Conservation (phyloP, 1,139 yeast species). For the Taphrina betulina region DNA sequence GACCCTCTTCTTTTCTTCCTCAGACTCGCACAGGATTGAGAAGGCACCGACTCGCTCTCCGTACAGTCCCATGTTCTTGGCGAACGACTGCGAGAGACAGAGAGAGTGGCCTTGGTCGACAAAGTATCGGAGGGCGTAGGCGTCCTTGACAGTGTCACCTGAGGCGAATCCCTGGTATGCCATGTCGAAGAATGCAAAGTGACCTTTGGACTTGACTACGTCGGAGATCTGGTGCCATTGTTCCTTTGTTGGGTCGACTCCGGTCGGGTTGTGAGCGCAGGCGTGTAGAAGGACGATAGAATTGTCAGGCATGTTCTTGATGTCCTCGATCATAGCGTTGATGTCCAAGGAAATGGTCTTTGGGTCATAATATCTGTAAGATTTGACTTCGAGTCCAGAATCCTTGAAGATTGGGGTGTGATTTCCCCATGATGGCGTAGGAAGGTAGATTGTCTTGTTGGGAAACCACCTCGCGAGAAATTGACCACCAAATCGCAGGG, state of each 20-base stretch:
- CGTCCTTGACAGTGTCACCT: slow-evolving; percentile 80
- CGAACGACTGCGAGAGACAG: slow-evolving; percentile 87
- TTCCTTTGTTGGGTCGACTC: slow-evolving; percentile 83
- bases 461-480: slow-evolving; percentile 58
- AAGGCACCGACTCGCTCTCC: slow-evolving; percentile 97
- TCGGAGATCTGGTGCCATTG: slow-evolving; percentile 77
- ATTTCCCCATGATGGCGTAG: slow-evolving; percentile 77
- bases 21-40: slow-evolving; percentile 53
- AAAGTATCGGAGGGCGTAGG: slow-evolving; percentile 82
- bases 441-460: slow-evolving; percentile 53
- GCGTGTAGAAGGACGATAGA: slow-evolving; percentile 85
- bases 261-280: slow-evolving; percentile 98
- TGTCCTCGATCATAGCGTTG: slow-evolving; percentile 65
- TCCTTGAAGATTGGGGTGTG: slow-evolving; percentile 55
- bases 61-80: slow-evolving; percentile 94
- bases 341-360: slow-evolving; percentile 63
- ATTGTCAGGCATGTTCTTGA: slow-evolving; percentile 69
- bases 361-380: slow-evolving; percentile 68
- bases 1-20: slow-evolving; percentile 49
- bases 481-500: slow-evolving; percentile 65
- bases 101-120: slow-evolving; percentile 53
- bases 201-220: slow-evolving; percentile 60
- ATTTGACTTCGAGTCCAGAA: slow-evolving; percentile 51
- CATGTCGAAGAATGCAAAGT: slow-evolving; percentile 85
- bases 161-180: slow-evolving; percentile 98